A percentile compares a stretch with the other conserved stretches of the same genome.
Evolutionary conservation across 495 filamentous ascomycete genomes (phyloP).

Genomic region (Chlorociboria aeruginascens): DNA sequence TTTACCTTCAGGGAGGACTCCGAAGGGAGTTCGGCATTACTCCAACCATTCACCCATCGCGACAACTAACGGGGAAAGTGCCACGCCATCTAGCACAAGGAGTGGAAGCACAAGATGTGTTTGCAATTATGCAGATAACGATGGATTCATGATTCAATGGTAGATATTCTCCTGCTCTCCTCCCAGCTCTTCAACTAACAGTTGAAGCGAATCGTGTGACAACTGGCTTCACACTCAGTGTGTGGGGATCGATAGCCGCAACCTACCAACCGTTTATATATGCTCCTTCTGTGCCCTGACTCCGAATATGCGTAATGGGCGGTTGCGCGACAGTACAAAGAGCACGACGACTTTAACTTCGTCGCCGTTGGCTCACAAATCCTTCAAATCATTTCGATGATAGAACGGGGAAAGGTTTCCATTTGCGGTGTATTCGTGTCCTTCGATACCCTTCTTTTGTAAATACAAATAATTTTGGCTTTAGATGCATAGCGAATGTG

Average conservation of each 20-base stretch:
- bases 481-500: neutral
- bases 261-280: slow-evolving; percentile 62
- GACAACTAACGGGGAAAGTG: slow-evolving; percentile 51
- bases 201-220: slow-evolving; percentile 64
- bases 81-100: slow-evolving; percentile 51
- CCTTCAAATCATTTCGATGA: slow-evolving; percentile 41
- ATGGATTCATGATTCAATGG: slow-evolving; percentile 78
- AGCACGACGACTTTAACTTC: slow-evolving; percentile 22
- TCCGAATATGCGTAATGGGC: slow-evolving; percentile 51
- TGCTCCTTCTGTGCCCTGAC: slow-evolving; percentile 73
- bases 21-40: neutral
- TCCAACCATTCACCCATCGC: slow-evolving; percentile 49
- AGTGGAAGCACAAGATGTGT: slow-evolving; percentile 56
- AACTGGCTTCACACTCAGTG: slow-evolving; percentile 78
- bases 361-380: slow-evolving; percentile 59
- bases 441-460: slow-evolving; percentile 19
- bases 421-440: neutral
- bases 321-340: slow-evolving; percentile 43
- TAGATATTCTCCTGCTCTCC: slow-evolving; percentile 25
- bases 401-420: no score
- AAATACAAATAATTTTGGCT: slow-evolving; percentile 6
- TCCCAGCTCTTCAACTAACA: slow-evolving; percentile 1
- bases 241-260: slow-evolving; percentile 54
- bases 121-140: slow-evolving; percentile 53
- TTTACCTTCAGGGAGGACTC: slow-evolving; percentile 1